A percentile compares a stretch with the other conserved stretches of the same genome.
These are phyloP conservation scores for Trichothecium roseum DNA, from an alignment of 2,329 filamentous ascomycete species.

Conservation along the genomic window DNA sequence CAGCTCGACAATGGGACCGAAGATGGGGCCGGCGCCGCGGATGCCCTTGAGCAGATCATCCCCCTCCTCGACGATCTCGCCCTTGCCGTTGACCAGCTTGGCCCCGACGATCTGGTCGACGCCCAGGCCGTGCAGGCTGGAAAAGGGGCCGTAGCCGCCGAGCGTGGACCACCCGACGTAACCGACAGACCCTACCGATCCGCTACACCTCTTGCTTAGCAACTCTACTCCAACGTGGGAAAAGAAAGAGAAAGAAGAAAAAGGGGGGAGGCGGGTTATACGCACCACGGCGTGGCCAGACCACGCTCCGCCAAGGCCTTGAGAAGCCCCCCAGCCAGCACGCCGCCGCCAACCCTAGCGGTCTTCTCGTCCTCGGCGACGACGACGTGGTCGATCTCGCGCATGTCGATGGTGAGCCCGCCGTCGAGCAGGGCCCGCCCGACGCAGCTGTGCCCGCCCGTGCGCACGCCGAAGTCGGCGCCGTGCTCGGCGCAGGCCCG, in stretches of 20 bases:
- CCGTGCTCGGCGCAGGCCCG: background rate
- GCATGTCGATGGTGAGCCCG: constrained; percentile 8
- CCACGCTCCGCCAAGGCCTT: constrained; percentile 4
- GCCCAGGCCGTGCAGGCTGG: constrained; percentile 18
- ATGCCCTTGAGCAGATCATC: constrained; percentile 16
- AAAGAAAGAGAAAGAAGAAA: no score
- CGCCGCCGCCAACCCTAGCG: constrained; percentile 8
- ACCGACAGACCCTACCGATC: constrained; percentile 12
- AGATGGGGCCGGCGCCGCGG: constrained; percentile 14
- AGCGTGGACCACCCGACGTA: constrained; percentile 23
- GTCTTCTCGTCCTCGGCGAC: constrained; percentile 7
- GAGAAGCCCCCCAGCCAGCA: constrained; percentile 5
- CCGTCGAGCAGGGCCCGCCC: constrained; percentile 4
- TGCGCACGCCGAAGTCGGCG: constrained; percentile 5
- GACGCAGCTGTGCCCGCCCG: constrained; percentile 8
- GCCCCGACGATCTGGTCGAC: constrained; percentile 25
- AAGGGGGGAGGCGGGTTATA: no score
- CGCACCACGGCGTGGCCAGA: constrained; percentile 4
- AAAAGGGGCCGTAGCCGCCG: constrained; percentile 23
- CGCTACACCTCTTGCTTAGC: no score
- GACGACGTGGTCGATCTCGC: constrained; percentile 4
- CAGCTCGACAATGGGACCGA: constrained; percentile 15
- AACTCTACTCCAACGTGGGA: no score
- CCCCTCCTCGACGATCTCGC: constrained; percentile 14
- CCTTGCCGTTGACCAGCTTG: constrained; percentile 14